These are phyloP conservation scores for Stachybotrys chlorohalonatus DNA, from an alignment of 2,329 filamentous ascomycete species.

Conservation along the genomic window DNA sequence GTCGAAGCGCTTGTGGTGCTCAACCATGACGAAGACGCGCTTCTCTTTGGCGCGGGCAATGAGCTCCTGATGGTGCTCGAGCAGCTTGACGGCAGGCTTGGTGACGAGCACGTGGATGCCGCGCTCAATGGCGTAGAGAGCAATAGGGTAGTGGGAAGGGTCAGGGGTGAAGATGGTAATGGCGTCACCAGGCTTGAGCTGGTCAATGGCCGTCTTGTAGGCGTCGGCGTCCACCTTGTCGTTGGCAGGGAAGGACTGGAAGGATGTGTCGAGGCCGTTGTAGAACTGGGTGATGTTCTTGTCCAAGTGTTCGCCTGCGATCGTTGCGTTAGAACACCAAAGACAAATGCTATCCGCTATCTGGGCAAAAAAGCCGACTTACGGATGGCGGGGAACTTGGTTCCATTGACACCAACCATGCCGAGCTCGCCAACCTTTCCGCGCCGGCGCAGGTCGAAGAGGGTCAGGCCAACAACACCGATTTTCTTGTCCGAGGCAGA, in stretches of 20 bases:
- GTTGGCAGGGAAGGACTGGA: slow-evolving; percentile 73
- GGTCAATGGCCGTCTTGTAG: slow-evolving; percentile 84
- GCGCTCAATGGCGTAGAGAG: slow-evolving; percentile 81
- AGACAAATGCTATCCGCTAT: neutral
- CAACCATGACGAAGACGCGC: slow-evolving; percentile 83
- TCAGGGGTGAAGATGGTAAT: slow-evolving; percentile 97
- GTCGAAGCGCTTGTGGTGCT: slow-evolving; percentile 96
- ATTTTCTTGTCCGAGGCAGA: slow-evolving; percentile 94
- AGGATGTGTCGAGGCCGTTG: slow-evolving; percentile 81
- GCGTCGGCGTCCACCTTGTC: slow-evolving; percentile 65
- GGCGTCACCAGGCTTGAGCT: slow-evolving; percentile 70
- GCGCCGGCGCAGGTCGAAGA: slow-evolving; percentile 80
- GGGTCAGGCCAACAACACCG: slow-evolving; percentile 80
- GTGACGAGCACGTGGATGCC: slow-evolving; percentile 87
- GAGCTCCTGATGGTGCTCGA: slow-evolving; percentile 70
- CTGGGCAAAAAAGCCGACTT: slow-evolving; percentile 21
- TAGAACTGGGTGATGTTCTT: slow-evolving; percentile 85
- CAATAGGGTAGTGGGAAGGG: slow-evolving; percentile 86
- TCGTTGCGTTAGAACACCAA: slow-evolving; percentile 3
- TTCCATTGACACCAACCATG: slow-evolving; percentile 85
- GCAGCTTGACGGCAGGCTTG: slow-evolving; percentile 82
- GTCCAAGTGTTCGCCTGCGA: slow-evolving; percentile 64
- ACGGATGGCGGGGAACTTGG: slow-evolving; percentile 89
- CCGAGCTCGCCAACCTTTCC: slow-evolving; percentile 79
- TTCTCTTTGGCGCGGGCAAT: slow-evolving; percentile 62